These are phyloP conservation scores for Naematelia aurantialba DNA, from an alignment of 768 basidiomycete species.

Conservation along the genomic window DNA sequence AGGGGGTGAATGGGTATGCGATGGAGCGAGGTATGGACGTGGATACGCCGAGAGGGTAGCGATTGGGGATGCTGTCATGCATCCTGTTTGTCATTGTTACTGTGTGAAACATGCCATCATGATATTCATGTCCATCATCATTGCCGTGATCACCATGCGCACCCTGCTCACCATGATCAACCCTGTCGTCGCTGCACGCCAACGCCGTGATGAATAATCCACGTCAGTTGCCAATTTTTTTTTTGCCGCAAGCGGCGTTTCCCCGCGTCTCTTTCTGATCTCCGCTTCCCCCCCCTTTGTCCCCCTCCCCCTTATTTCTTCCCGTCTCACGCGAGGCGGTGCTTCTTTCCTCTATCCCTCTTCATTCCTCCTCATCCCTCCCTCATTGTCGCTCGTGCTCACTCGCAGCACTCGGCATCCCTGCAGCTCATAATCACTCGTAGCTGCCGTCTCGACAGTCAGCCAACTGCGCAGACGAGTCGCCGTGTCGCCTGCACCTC, in stretches of 20 bases:
- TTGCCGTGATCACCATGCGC: too few relatives aligned
- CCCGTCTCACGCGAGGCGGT: too few relatives aligned
- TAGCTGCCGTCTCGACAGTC: too few relatives aligned
- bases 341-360: neutral
- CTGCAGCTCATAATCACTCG: neutral
- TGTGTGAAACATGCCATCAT: too few relatives aligned
- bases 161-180: too few relatives aligned
- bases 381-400: neutral
- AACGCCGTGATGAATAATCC: neutral
- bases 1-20: neutral
- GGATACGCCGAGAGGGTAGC: neutral
- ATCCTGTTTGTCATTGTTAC: too few relatives aligned
- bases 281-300: neutral
- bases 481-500: too few relatives aligned
- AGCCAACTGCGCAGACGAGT: too few relatives aligned
- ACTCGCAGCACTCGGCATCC: neutral
- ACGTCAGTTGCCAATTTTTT: neutral
- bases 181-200: too few relatives aligned
- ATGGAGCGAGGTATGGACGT: slow-evolving; percentile 4
- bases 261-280: neutral
- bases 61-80: neutral
- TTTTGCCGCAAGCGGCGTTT: neutral
- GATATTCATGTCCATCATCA: too few relatives aligned
- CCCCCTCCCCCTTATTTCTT: neutral
- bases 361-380: neutral